phyloP scores from a whole-genome alignment of 169 alveolate species.

The Plasmodium malariae region DNA sequence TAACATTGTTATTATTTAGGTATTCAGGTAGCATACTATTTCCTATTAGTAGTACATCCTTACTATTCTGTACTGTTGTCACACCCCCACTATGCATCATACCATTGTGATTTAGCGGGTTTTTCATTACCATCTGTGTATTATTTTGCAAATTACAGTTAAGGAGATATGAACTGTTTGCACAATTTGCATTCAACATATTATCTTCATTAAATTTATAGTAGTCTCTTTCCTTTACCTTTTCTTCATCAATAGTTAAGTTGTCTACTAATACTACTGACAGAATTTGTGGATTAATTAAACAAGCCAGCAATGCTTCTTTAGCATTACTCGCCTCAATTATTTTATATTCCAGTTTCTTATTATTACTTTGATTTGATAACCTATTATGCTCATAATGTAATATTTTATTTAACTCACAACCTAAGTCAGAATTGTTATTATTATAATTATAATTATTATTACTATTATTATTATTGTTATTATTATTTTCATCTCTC shows the following conservation, averaged over 20 bases:
- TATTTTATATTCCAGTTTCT: constrained; percentile 76
- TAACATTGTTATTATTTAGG: neutral
- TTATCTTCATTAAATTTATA: neutral
- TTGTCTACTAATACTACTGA: constrained; percentile 82
- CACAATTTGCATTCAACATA: neutral
- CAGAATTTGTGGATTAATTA: constrained; percentile 80
- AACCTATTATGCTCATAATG: constrained; percentile 72
- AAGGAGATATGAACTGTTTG: neutral
- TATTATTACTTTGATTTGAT: constrained; percentile 72
- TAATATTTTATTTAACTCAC: constrained; percentile 65
- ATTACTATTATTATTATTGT: neutral
- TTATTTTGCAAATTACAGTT: neutral
- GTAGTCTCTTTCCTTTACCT: constrained; percentile 11
- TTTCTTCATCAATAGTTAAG: constrained; percentile 68
- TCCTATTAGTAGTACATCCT: constrained; percentile 8
- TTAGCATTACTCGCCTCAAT: constrained; percentile 80
- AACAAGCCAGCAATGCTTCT: constrained; percentile 79
- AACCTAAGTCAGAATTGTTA: constrained; percentile 59
- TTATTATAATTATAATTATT: neutral
- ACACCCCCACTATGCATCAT: neutral
- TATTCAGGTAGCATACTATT: neutral
- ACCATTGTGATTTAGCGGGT: neutral
- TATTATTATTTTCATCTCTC: constrained; percentile 46
- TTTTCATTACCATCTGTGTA: constrained; percentile 9
- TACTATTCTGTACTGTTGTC: neutral